Base-by-base conservation (phyloP, 192 early-diverging fungal species). In the Coemansia sp. region DNA sequence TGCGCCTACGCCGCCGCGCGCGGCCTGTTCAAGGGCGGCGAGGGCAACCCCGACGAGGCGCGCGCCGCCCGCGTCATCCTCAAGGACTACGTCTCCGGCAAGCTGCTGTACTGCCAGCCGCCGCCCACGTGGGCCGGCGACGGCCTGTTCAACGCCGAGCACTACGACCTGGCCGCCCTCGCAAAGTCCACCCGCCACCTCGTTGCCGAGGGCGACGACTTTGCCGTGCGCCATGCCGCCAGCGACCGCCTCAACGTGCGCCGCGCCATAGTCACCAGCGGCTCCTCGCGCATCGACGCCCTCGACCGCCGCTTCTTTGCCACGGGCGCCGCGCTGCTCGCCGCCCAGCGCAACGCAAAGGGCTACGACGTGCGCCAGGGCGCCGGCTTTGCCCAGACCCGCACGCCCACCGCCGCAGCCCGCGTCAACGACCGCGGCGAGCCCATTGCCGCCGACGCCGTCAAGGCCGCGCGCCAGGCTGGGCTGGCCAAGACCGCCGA, bases 21-120 rank as follows among this genome's bases (percentile, higher is more conserved):
- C 74, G 98, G 98, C 40, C 93, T 92, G 62, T 93, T 93, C 64
- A 93, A 94, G 70, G 85, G 91, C 40, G 88, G 90, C 72, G 94
- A 98, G 76, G 98, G 98, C 63, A 96, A 96, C 84, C 95, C 96
- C 31, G 98, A 99, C 85, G 96, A 99, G 84, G 86, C 97, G 9
- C 90, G 98, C 37, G 96, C 98, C 0, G 96, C 98, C 1, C 86
- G 97, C 67, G 94, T 96, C 66, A 91, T 99, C 63, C 86, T 99
- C 60, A 99, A 99, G 84, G 98, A 99, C 79, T 98, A 98, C 81
- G 94, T 97, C 35, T 88, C 89, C 57, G 97, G 98, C 59, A 96
- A 94, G 86, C 81, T 99, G 20, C 72, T 98, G 22, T 98, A 85
- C 88, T 92, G 92, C 70, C 86, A 89, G 45, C 94, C 98, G 45